Conservation (phyloP, 495 filamentous ascomycete species). For the Tuber calosporum region DNA sequence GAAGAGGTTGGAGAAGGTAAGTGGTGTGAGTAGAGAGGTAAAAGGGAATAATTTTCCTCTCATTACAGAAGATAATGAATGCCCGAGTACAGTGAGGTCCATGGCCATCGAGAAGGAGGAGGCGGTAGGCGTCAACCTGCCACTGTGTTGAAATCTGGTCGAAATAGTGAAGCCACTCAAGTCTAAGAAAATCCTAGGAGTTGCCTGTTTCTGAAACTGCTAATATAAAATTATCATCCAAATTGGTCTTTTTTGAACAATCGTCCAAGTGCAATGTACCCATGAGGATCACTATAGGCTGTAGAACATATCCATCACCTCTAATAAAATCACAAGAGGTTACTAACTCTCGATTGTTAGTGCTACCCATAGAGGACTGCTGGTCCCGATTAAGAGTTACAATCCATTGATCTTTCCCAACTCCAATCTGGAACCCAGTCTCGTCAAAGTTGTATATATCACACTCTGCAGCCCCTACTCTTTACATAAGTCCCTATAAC, state of each 20-base stretch:
- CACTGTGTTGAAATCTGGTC: background rate
- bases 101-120: constrained; percentile 22
- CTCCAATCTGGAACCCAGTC: too few species aligned
- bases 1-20: background rate
- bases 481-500: too few species aligned
- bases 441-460: too few species aligned
- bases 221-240: background rate
- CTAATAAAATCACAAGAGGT: constrained; percentile 9
- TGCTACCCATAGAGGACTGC: background rate
- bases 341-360: constrained; percentile 5
- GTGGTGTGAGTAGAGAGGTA: too few species aligned
- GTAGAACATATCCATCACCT: constrained; percentile 4
- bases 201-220: constrained; percentile 11
- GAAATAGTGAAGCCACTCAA: constrained; percentile 26
- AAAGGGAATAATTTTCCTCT: constrained; percentile 18
- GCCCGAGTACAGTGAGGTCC: constrained; percentile 15
- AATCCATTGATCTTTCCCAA: too few species aligned
- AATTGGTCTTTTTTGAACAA: background rate
- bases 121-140: background rate
- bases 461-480: too few species aligned
- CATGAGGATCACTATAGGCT: constrained; percentile 9
- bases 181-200: constrained; percentile 7
- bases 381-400: background rate
- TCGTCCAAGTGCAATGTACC: background rate
- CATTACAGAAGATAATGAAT: constrained; percentile 26